Percentiles rank a stretch among this genome's conserved stretches.
These are phyloP conservation scores for Ampelomyces quisqualis DNA, from an alignment of 2,329 filamentous ascomycete species.

Conservation along the genomic window DNA sequence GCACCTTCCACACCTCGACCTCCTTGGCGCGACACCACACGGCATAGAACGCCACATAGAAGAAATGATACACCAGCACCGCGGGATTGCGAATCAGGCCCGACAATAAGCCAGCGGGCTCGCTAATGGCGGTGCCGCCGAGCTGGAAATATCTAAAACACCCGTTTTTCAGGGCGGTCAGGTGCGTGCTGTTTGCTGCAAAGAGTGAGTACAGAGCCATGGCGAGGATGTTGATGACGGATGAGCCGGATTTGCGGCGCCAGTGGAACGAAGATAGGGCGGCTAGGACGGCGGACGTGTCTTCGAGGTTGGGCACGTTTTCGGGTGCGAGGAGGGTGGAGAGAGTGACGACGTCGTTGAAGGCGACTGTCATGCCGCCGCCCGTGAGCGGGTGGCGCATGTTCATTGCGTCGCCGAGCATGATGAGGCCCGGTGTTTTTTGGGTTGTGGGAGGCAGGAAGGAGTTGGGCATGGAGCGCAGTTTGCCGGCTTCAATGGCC, in stretches of 20 bases:
- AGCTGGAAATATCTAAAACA: constrained; percentile 91
- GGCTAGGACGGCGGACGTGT: constrained; percentile 64
- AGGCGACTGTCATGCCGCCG: constrained; percentile 95
- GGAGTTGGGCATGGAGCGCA: constrained; percentile 93
- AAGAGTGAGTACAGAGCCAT: constrained; percentile 91
- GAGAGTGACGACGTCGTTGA: constrained; percentile 85
- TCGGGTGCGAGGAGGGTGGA: constrained; percentile 70
- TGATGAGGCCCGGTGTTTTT: constrained; percentile 68
- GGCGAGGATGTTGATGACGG: constrained; percentile 96
- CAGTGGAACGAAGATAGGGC: constrained; percentile 82
- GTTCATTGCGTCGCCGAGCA: constrained; percentile 94
- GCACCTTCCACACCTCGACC: constrained; percentile 46
- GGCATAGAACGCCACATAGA: constrained; percentile 83
- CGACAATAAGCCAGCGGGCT: constrained; percentile 77
- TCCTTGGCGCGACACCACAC: constrained; percentile 68
- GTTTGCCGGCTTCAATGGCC: constrained; percentile 73
- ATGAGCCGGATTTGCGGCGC: constrained; percentile 76
- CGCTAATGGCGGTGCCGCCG: constrained; percentile 69
- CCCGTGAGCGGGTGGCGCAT: constrained; percentile 99
- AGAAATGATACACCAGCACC: constrained; percentile 89
- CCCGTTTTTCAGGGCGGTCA: constrained; percentile 78
- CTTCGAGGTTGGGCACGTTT: constrained; percentile 66
- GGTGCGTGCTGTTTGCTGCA: constrained; percentile 65
- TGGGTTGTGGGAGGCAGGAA: constrained; percentile 82
- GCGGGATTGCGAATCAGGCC: constrained; percentile 77